Percentiles rank a stretch among this genome's conserved stretches.
Evolutionary conservation across 164 flowering plant genomes (phyloP).

Genomic region (Pachysandra terminalis): DNA sequence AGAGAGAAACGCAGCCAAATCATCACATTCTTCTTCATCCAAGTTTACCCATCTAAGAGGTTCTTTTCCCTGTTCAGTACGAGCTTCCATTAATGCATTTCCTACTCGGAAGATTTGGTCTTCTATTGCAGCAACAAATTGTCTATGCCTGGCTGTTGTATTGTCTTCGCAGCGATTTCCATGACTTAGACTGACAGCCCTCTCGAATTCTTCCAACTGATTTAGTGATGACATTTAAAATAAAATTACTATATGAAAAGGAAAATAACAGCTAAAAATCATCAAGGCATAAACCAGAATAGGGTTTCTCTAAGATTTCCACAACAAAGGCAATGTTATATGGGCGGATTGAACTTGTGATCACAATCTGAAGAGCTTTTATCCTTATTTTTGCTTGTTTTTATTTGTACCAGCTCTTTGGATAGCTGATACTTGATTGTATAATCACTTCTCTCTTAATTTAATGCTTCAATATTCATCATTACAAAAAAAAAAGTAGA

Average conservation of each 20-base stretch:
- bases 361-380: too few species aligned
- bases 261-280: neutral
- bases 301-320: neutral
- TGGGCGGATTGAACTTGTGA: too few species aligned
- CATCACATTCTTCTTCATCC: slow-evolving; percentile 75
- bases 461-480: too few species aligned
- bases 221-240: slow-evolving; percentile 10
- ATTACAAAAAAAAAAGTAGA: too few species aligned
- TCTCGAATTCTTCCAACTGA: slow-evolving; percentile 91
- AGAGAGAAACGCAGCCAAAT: slow-evolving; percentile 76
- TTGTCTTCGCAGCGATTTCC: slow-evolving; percentile 39
- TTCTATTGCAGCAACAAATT: slow-evolving; percentile 68
- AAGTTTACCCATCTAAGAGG: slow-evolving; percentile 77
- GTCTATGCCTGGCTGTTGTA: slow-evolving; percentile 53
- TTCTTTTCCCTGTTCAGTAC: slow-evolving; percentile 47
- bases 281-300: neutral
- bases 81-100: slow-evolving; percentile 44
- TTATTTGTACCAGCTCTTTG: too few species aligned
- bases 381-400: too few species aligned
- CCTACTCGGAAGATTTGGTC: slow-evolving; percentile 63
- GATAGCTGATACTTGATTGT: too few species aligned
- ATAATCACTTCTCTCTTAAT: too few species aligned
- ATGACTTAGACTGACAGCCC: slow-evolving; percentile 66
- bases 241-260: neutral
- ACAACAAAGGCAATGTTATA: too few species aligned